Conservation (phyloP, 148 eudicot species). For the Rhododendron vialii region DNA sequence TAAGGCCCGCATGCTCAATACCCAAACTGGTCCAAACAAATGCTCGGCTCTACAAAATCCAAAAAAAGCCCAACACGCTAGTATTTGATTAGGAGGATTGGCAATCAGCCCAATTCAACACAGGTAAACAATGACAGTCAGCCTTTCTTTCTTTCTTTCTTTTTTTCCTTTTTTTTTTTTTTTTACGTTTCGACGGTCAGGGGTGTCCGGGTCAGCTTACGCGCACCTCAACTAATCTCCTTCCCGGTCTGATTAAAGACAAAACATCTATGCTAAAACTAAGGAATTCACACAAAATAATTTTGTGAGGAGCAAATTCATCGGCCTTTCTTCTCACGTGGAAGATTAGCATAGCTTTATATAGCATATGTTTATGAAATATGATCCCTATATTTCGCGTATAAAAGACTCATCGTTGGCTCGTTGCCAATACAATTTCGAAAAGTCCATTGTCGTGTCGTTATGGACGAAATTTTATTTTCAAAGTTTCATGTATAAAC, state of each 20-base stretch:
- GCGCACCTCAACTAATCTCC: accelerated
- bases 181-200: too few species aligned
- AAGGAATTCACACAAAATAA: not conserved
- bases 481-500: not conserved
- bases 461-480: not conserved
- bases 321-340: not conserved
- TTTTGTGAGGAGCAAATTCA: not conserved
- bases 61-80: not conserved
- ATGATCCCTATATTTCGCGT: not conserved
- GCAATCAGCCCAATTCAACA: not conserved
- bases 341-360: not conserved
- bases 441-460: not conserved
- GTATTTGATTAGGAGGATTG: not conserved
- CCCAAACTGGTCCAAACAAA: not conserved
- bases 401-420: not conserved
- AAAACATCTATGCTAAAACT: accelerated
- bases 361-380: not conserved
- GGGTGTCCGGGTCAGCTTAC: too few species aligned
- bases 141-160: too few species aligned
- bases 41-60: not conserved
- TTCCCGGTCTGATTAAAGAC: too few species aligned
- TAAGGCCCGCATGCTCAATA: not conserved
- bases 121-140: not conserved
- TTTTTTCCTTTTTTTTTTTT: too few species aligned
- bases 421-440: not conserved